A percentile compares a stretch with the other conserved stretches of the same genome.
phyloP scores from a whole-genome alignment of 2,329 filamentous ascomycete species.

The Aspergillus sclerotialis region DNA sequence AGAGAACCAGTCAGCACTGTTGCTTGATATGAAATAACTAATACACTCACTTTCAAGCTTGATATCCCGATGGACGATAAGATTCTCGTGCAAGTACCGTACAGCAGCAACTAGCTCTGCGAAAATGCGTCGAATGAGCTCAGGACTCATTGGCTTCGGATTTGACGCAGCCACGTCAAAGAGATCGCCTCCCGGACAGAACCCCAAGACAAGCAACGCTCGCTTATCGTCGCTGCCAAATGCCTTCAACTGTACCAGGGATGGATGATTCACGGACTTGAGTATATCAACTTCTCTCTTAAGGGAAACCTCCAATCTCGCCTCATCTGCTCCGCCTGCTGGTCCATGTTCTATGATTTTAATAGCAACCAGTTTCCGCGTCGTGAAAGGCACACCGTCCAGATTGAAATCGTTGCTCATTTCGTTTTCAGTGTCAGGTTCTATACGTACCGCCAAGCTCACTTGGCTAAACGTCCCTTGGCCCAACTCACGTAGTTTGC shows the following conservation, averaged over 20 bases:
- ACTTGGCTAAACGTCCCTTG: conserved; percentile 96
- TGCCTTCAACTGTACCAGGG: conserved; percentile 81
- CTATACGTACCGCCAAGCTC: conserved; percentile 78
- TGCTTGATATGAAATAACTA: conserved; percentile 2
- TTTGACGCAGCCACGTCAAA: conserved; percentile 83
- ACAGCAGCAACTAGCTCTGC: conserved; percentile 81
- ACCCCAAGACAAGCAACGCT: conserved; percentile 78
- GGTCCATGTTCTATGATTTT: conserved; percentile 95
- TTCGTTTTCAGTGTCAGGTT: conserved; percentile 38
- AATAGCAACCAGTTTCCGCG: conserved; percentile 82
- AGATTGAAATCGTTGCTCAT: conserved; percentile 5
- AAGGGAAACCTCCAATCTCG: conserved; percentile 85
- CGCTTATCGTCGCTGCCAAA: conserved; percentile 79
- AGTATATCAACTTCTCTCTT: conserved; percentile 95
- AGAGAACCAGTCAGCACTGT: conserved; percentile 12
- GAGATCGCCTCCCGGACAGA: conserved; percentile 88
- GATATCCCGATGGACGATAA: conserved; percentile 93
- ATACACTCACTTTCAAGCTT: conserved; percentile 81
- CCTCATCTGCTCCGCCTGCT: conserved; percentile 84
- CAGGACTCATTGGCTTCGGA: conserved; percentile 58
- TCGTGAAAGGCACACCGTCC: conserved; percentile 27
- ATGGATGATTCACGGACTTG: conserved; percentile 79
- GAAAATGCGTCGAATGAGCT: conserved; percentile 76
- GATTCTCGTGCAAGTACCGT: conserved; percentile 72
- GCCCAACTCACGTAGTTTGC: conserved; percentile 71